Evolutionary conservation across 2,329 filamentous ascomycete species (phyloP), one percentile per base, ranked within the genome.

Genomic region (Amylocarpus encephaloides): DNA sequence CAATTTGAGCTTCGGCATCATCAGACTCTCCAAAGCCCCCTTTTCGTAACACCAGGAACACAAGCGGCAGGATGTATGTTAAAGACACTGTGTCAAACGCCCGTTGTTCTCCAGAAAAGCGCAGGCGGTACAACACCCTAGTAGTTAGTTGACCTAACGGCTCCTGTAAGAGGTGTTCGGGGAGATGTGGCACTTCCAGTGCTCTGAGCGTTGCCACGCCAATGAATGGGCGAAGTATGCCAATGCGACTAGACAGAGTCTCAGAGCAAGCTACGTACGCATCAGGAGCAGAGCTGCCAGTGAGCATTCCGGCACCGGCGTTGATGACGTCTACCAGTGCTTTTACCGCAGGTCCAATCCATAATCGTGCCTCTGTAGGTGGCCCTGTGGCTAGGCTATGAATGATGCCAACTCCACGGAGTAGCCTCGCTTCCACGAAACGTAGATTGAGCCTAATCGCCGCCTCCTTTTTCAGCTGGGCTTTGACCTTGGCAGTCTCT

Each of bases 51-150:
- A 97, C 78, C 16, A 88, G 71, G 59, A 95, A 83, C 3, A 95
- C 70, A 13, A 98, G 75, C 0, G 92, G 89, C 29, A 97, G 73
- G 45, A 90, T 81, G 65, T 97, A 98, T 50, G 87, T 89, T 19
- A 97, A 73, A 1, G 92, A 92, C 3, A 93, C 85, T 2, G 82
- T 76, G 65, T 98, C 93, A 60, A 98, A 90, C 0, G 92, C 90
- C n/a, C 91, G 82, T 67, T 97, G 92, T 66, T 97, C 93, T 46
- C 88, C 86, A 34, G 91, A 79, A 66, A 95, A 95, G 13, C 91
- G 85, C 47, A 98, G 73, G 43, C 92, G 85, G 67, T 97, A 97
- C 5, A 98, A 73, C 1, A 97, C 82, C 67, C 93, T 81, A 2
- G 92, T 96, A 11, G 95, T 77, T 11, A 97, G 79, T 50, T 85